A percentile compares a stretch with the other conserved stretches of the same genome.
These are phyloP conservation scores for Mortierella sp. DNA, from an alignment of 371 early-diverging fungal species.

Conservation along the genomic window DNA sequence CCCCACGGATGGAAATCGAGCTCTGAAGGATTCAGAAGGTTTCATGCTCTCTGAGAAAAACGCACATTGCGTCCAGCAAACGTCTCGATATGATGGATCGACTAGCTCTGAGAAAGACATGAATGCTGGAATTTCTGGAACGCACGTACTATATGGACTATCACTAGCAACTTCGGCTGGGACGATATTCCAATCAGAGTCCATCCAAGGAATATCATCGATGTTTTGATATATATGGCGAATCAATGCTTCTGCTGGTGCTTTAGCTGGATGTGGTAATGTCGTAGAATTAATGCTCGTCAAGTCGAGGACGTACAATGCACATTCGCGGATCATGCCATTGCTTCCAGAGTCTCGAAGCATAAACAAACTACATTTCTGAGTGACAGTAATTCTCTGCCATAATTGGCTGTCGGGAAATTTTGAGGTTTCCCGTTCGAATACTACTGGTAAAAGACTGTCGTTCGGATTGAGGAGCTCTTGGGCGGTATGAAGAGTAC, in stretches of 20 bases:
- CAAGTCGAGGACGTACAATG: conserved; percentile 7
- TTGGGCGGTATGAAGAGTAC: neutral
- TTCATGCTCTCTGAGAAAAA: conserved; percentile 23
- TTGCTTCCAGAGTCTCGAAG: neutral
- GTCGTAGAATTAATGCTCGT: neutral
- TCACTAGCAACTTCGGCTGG: neutral
- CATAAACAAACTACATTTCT: neutral
- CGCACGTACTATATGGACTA: neutral
- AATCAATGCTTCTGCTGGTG: conserved; percentile 1
- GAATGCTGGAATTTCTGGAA: conserved; percentile 5
- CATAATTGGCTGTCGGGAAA: conserved; percentile 8
- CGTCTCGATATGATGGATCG: neutral
- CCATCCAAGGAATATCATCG: conserved; percentile 14
- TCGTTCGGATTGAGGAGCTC: conserved; percentile 5
- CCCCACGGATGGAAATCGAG: neutral
- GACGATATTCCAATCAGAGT: conserved; percentile 28
- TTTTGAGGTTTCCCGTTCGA: neutral
- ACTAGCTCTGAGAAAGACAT: conserved; percentile 19
- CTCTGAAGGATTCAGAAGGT: conserved; percentile 16
- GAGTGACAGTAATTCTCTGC: neutral
- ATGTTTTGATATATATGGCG: conserved; percentile 9
- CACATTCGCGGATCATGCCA: conserved; percentile 18
- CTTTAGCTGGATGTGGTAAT: neutral
- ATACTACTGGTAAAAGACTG: neutral
- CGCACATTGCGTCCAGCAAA: conserved; percentile 27